Conservation (phyloP, 2,329 filamentous ascomycete genomes). For the Calonectria leucothoes region DNA sequence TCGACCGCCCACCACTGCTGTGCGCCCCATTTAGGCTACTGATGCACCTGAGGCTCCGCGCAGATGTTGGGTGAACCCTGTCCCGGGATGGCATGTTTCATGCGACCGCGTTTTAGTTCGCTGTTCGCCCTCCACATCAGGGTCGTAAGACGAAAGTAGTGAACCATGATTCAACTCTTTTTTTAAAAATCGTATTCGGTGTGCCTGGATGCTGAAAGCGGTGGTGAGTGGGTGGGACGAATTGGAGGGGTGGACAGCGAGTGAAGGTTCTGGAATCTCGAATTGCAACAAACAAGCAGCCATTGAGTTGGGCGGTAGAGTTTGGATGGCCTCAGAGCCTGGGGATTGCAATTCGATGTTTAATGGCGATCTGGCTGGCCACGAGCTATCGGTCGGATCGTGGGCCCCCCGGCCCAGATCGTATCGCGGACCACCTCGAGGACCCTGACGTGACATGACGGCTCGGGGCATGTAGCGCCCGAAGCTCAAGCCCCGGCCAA, state of each 20-base stretch:
- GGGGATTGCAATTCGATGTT: neutral
- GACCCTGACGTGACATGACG: slow-evolving; percentile 32
- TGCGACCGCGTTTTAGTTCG: neutral
- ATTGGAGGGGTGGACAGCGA: neutral
- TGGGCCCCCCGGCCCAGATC: slow-evolving; percentile 26
- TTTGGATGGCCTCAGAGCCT: neutral
- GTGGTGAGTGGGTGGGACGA: neutral
- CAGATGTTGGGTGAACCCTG: neutral
- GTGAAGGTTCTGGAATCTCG: neutral
- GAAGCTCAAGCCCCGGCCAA: slow-evolving; percentile 3
- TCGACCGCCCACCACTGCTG: slow-evolving; percentile 24
- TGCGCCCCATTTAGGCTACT: neutral
- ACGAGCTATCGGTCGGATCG: slow-evolving; percentile 26
- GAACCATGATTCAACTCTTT: neutral
- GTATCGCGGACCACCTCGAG: slow-evolving; percentile 35
- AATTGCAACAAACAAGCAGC: neutral
- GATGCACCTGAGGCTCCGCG: slow-evolving; percentile 13
- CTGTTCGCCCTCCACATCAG: neutral
- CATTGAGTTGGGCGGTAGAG: neutral
- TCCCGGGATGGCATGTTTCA: neutral
- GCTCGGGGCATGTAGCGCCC: slow-evolving; percentile 30
- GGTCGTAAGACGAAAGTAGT: neutral
- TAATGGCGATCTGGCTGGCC: slow-evolving; percentile 24
- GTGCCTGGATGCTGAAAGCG: neutral
- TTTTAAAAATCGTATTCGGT: neutral